These are phyloP conservation scores for Meripilus lineatus DNA, from an alignment of 1,284 basidiomycete genomes.

Conservation along the genomic window DNA sequence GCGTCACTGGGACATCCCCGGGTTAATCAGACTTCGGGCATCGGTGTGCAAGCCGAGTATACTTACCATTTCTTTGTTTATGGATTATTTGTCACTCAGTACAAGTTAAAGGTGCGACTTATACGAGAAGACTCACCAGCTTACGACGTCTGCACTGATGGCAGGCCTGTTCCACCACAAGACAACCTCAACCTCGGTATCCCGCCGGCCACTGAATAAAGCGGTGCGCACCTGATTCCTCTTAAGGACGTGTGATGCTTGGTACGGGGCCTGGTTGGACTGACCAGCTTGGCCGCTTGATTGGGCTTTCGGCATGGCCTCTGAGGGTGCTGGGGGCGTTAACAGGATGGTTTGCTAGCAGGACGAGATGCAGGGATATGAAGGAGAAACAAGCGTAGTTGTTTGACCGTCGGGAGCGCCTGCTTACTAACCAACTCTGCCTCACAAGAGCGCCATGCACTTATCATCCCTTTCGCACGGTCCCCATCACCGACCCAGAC, in stretches of 20 bases:
- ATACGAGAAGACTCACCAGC: conserved; percentile 43
- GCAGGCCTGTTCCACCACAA: conserved; percentile 24
- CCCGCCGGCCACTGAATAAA: not conserved
- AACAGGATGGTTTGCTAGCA: no score
- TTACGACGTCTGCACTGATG: conserved; percentile 67
- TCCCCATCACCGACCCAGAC: no score
- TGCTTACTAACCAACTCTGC: not conserved
- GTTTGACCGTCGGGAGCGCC: no score
- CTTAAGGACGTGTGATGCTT: conserved; percentile 11
- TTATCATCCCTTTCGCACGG: no score
- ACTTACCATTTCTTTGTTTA: conserved; percentile 28
- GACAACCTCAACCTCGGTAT: no score
- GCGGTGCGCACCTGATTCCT: conserved; percentile 14
- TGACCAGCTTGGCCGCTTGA: not conserved
- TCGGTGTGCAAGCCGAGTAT: conserved; percentile 8
- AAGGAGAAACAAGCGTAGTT: no score
- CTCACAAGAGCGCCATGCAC: no score
- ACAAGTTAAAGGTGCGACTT: not conserved
- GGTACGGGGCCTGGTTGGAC: conserved; percentile 4
- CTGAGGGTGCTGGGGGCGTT: no score
- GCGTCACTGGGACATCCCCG: conserved; percentile 19
- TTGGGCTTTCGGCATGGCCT: conserved; percentile 6
- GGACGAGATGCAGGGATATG: no score
- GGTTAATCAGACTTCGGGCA: conserved; percentile 18
- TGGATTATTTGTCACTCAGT: conserved; percentile 4